phyloP scores from a whole-genome alignment of 345 rosid genomes.

The Alliaria petiolata region DNA sequence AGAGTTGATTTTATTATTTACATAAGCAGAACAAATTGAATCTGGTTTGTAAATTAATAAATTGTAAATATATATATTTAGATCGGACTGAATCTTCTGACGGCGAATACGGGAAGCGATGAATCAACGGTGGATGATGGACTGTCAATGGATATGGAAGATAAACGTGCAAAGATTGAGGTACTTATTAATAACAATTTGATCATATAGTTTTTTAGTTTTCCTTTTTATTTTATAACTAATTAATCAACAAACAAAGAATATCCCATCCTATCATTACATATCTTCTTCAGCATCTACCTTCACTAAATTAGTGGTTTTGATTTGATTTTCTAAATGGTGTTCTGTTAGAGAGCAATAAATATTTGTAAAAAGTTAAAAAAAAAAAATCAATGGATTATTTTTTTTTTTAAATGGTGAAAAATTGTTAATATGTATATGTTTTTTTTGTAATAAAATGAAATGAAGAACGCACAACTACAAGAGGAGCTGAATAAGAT shows the following conservation, averaged over 20 bases:
- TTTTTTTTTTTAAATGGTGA: not conserved
- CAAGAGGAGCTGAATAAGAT: constrained; percentile 61
- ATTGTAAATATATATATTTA: constrained; percentile 13
- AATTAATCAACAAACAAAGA: not conserved
- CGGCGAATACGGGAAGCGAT: constrained; percentile 73
- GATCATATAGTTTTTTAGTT: not conserved
- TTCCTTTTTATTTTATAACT: not conserved
- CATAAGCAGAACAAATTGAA: not conserved
- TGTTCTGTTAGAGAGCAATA: not conserved
- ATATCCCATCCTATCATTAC: not conserved
- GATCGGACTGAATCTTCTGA: constrained; percentile 82
- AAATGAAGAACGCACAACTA: constrained; percentile 53
- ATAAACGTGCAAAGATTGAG: constrained; percentile 60
- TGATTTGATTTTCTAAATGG: not conserved
- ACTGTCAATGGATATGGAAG: constrained; percentile 58
- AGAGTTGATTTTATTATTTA: not conserved
- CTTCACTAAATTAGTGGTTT: not conserved
- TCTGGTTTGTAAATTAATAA: not conserved
- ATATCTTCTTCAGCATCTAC: not conserved
- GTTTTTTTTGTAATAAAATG: not conserved
- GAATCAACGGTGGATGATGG: constrained; percentile 90
- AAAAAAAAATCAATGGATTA: too few species aligned
- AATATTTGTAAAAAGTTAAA: not conserved
- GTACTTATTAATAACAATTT: constrained; percentile 28
- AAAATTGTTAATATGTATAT: not conserved